Evolutionary conservation across 139 green algal species (phyloP), one percentile per base, ranked within the genome.

Genomic region (Tetratostichococcus sp.): DNA sequence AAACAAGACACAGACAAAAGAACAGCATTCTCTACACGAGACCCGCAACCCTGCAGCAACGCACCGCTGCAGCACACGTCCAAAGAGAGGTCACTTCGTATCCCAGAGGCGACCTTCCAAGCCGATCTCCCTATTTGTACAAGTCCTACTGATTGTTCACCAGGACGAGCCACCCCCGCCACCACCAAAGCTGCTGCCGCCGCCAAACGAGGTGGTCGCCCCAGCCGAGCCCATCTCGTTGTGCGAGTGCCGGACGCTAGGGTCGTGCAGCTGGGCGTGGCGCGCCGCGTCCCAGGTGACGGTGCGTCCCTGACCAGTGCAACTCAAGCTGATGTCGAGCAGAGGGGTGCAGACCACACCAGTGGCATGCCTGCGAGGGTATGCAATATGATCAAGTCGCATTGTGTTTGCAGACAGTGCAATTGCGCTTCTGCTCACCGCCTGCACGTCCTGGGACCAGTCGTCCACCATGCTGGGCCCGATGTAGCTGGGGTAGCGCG

Each of bases 131-230:
- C n/a, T n/a, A n/a, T n/a, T n/a, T n/a, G 39, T 50, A 50, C 39
- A 50, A 11, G 8, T 50, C 39, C 6, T 6, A 6, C 39, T 11
- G 8, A 50, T 11, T 11, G 39, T 28, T 30, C 25, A 73, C 33
- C 28, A 62, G 67, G 28, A 35, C 11, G 28, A 32, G 5, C 62
- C 62, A 16, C 62, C 62, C 2, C 62, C 62, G n/a, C 62, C 62
- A 23, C 62, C 62, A 16, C 62, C 62, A 34, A 68, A 68, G 28
- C 62, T 68, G 62, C 26, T 68, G 62, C 62, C 62, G 62, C 62
- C 62, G 26, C 62, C 62, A 68, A 68, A 68, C 2, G 28, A 32
- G 26, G 62, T 22, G 26, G 26, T 30, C 2, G 28, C 62, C 2
- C 62, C 30, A 3, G 25, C 26, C 2, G 28, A 32, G 5, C 62